These are phyloP conservation scores for Nakazawaea sp. DNA, from an alignment of 805 yeast species.

Conservation along the genomic window DNA sequence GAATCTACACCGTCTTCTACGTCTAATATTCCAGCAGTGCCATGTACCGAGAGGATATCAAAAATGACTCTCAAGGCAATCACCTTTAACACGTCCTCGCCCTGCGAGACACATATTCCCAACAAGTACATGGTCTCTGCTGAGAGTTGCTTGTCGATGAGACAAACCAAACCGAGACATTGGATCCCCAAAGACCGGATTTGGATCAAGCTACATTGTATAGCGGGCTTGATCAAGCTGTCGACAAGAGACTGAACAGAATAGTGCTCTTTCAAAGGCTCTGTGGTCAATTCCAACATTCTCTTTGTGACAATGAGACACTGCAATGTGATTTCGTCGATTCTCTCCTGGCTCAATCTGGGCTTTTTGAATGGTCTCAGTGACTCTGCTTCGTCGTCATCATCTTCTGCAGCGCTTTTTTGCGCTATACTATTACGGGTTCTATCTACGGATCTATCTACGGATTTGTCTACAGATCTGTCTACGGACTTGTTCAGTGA, in stretches of 20 bases:
- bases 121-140: constrained; percentile 55
- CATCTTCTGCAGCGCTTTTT: constrained; percentile 22
- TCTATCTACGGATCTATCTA: background rate
- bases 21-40: constrained; percentile 50
- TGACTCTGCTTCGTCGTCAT: constrained; percentile 18
- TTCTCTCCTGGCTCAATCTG: constrained; percentile 31
- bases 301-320: constrained; percentile 66
- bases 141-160: constrained; percentile 63
- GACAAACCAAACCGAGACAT: constrained; percentile 75
- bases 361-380: constrained; percentile 27
- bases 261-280: constrained; percentile 57
- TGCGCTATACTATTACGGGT: too few relatives aligned
- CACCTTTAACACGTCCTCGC: constrained; percentile 53
- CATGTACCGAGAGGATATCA: constrained; percentile 75
- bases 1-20: constrained; percentile 52
- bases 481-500: background rate
- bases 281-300: constrained; percentile 60
- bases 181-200: constrained; percentile 61
- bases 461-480: constrained; percentile 4
- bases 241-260: constrained; percentile 65
- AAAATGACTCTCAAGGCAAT: constrained; percentile 65
- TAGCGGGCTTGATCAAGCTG: constrained; percentile 74
- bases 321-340: constrained; percentile 44
- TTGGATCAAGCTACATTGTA: constrained; percentile 47
- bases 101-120: constrained; percentile 64